Base-by-base conservation (phyloP, 129 eudicot species). In the Lactuca sativa region DNA sequence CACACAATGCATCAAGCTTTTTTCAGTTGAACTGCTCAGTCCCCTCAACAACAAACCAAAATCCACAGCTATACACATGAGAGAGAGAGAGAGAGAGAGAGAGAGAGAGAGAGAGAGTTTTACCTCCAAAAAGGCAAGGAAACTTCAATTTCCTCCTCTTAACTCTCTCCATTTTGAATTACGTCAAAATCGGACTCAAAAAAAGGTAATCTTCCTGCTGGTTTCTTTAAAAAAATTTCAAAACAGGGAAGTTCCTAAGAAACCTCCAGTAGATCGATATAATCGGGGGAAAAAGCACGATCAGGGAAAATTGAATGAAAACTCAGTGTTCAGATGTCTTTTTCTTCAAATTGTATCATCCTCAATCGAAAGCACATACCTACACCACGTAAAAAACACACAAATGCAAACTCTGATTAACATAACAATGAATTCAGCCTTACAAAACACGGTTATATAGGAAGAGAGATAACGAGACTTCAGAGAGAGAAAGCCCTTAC, bases 71-170 rank as follows among this genome's bases (percentile, higher is more conserved):
- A 62, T 8, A 37, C 12, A 62, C 32, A 62, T 62, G n/a, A 5
- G 7, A 44, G 14, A 44, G 52, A 44, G 52, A 44, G 12, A 44
- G 52, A 44, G 38, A 36, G 8, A 7, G 14, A 44, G 13, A 44
- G 9, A 7, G 14, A 44, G 13, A 44, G 9, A 32, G 49, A 60
- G 30, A 18, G 25, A 54, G 25, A 40, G 30, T 30, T 55, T 37
- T 74, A 74, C 80, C 80, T 75, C 80, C 74, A 75, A 67, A 66
- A 48, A 75, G 32, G 56, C 80, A 75, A 34, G 34, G 68, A 75
- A 75, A 75, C 74, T 67, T 75, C 80, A 75, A 66, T 41, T 67
- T 75, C 31, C 68, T 75, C 38, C 67, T 75, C 61, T 75, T 75
- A 32, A 47, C 25, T 59, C 73, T 34, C 74, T 66, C 80, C 80